Evolutionary conservation across 345 rosid genomes (phyloP).

Genomic region (Geranium rotundifolium): DNA sequence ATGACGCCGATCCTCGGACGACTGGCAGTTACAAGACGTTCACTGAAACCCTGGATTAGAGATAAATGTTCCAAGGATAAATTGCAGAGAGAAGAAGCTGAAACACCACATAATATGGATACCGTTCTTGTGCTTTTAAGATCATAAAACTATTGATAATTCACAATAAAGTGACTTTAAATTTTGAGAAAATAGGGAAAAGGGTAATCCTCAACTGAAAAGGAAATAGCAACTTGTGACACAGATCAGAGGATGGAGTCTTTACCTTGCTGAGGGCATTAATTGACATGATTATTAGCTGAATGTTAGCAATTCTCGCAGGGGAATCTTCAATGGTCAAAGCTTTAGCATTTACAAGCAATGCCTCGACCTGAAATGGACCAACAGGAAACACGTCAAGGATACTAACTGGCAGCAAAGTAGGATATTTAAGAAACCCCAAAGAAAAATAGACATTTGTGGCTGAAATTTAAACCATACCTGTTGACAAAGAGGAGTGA

Average conservation of each 20-base stretch:
- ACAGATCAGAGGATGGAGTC: conserved; percentile 7
- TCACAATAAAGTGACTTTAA: too few relatives aligned
- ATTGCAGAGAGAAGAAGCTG: too few relatives aligned
- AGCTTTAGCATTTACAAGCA: conserved; percentile 41
- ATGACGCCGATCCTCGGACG: conserved; percentile 82
- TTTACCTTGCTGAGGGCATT: conserved; percentile 95
- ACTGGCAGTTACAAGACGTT: conserved; percentile 73
- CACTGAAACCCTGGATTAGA: conserved; percentile 73
- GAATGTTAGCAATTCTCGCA: conserved; percentile 42
- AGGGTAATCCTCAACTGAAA: neutral
- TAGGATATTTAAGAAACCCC: too few relatives aligned
- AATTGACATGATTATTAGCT: conserved; percentile 71
- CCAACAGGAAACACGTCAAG: conserved; percentile 14
- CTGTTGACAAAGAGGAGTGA: conserved; percentile 86
- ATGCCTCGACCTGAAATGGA: conserved; percentile 49
- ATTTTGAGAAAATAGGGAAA: too few relatives aligned
- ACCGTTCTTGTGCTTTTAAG: too few relatives aligned
- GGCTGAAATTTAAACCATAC: conserved; percentile 22
- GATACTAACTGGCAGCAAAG: neutral
- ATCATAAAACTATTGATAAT: too few relatives aligned
- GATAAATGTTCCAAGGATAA: conserved; percentile 1
- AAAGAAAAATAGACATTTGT: neutral
- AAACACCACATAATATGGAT: too few relatives aligned
- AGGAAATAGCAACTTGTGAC: neutral
- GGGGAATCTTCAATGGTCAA: conserved; percentile 41